phyloP scores from a whole-genome alignment of 805 yeast genomes.

The Yarrowia osloensis region DNA sequence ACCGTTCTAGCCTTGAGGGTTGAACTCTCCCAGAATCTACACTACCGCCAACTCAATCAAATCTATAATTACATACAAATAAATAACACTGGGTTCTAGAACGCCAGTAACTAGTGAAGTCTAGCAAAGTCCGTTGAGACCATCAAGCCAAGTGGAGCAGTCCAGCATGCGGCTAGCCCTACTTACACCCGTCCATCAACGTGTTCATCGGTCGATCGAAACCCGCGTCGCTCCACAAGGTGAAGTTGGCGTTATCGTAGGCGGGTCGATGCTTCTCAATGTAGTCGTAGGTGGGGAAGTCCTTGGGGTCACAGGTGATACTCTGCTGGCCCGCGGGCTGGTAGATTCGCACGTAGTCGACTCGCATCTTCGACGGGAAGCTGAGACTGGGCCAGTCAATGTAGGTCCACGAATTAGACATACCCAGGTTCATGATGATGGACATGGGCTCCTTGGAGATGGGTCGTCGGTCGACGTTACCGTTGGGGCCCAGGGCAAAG shows the following conservation, averaged over 20 bases:
- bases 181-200: constrained; percentile 48
- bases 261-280: constrained; percentile 70
- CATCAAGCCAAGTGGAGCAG: no score
- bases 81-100: background rate
- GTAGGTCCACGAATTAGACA: constrained; percentile 90
- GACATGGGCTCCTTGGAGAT: constrained; percentile 93
- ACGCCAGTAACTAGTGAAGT: background rate
- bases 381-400: constrained; percentile 79
- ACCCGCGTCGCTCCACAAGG: constrained; percentile 77
- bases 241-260: constrained; percentile 66
- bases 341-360: constrained; percentile 87
- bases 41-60: no score
- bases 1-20: no score
- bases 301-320: constrained; percentile 83
- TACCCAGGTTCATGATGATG: constrained; percentile 80
- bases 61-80: constrained; percentile 18
- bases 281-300: constrained; percentile 82
- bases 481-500: constrained; percentile 81
- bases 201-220: constrained; percentile 65
- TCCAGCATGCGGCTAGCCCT: no score
- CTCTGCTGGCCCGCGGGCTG: constrained; percentile 69
- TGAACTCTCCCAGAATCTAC: no score
- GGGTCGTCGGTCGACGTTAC: constrained; percentile 81
- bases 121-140: background rate
- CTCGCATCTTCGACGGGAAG: constrained; percentile 75